phyloP scores from a whole-genome alignment of 2,329 filamentous ascomycete species.

The Aplosporella prunicola region DNA sequence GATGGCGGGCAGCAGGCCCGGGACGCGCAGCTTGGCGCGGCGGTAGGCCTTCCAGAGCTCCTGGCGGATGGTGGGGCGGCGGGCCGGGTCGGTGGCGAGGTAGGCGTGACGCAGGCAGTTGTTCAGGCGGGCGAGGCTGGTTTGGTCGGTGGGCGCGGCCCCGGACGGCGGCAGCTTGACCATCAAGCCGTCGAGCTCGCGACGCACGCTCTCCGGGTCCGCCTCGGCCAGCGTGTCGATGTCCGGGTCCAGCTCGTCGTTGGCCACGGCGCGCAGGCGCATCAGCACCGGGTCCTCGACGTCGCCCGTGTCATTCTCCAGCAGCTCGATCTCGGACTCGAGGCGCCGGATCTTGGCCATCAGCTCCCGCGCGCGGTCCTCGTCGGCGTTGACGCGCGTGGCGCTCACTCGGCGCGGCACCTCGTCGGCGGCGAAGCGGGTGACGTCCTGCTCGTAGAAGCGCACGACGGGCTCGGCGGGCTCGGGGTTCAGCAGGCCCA shows the following conservation, averaged over 20 bases:
- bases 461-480: neutral
- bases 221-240: conserved; percentile 3
- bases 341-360: neutral
- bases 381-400: conserved; percentile 1
- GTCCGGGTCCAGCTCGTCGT: conserved; percentile 1
- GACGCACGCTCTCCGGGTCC: neutral
- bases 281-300: neutral
- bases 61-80: conserved; percentile 12
- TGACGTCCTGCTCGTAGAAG: conserved; percentile 6
- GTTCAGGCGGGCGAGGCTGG: conserved; percentile 25
- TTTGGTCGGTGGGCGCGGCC: neutral
- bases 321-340: conserved; percentile 4
- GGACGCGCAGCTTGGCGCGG: conserved; percentile 21
- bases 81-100: conserved; percentile 26
- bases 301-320: too few relatives aligned
- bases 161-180: neutral
- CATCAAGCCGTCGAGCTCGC: conserved; percentile 1
- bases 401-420: neutral
- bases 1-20: conserved; percentile 24
- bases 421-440: neutral
- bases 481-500: neutral
- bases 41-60: conserved; percentile 28
- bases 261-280: conserved; percentile 1
- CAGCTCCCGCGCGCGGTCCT: neutral
- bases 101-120: conserved; percentile 27